phyloP scores from a whole-genome alignment of 768 basidiomycete species.

The Sarcomyxa edulis region DNA sequence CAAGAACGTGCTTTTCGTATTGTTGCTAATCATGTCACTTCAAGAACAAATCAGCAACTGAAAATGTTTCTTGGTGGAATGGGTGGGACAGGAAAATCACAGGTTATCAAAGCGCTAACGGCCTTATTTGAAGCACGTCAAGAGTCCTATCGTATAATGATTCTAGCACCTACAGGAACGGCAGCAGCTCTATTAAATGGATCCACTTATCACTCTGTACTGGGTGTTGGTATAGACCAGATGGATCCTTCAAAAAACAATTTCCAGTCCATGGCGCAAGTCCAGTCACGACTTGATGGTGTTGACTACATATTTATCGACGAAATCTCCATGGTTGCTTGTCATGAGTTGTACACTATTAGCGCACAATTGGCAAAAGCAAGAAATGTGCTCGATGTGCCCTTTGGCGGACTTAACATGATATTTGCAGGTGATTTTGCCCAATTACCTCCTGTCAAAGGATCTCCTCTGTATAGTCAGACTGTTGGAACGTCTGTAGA shows the following conservation, averaged over 20 bases:
- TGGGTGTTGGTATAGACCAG: slow-evolving; percentile 20
- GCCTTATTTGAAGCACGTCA: slow-evolving; percentile 14
- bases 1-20: slow-evolving; percentile 26
- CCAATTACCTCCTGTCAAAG: slow-evolving; percentile 25
- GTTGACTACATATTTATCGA: slow-evolving; percentile 6
- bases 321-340: slow-evolving; percentile 1
- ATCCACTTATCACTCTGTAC: slow-evolving; percentile 28
- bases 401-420: slow-evolving; percentile 21
- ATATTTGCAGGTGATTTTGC: slow-evolving; percentile 39
- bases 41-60: slow-evolving; percentile 8
- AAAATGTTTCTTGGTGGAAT: slow-evolving; percentile 28
- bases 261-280: too few relatives aligned
- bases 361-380: slow-evolving; percentile 1
- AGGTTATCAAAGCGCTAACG: slow-evolving; percentile 19
- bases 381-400: not conserved
- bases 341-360: slow-evolving; percentile 1
- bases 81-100: too few relatives aligned
- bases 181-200: slow-evolving; percentile 26
- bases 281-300: slow-evolving; percentile 12
- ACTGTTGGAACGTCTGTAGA: slow-evolving; percentile 6
- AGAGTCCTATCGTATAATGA: slow-evolving; percentile 15
- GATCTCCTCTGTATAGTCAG: slow-evolving; percentile 14
- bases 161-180: slow-evolving; percentile 27
- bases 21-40: slow-evolving; percentile 14
- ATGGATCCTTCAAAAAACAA: not conserved